These are phyloP conservation scores for Hypoxylon rickii DNA, from an alignment of 495 filamentous ascomycete species.

Conservation along the genomic window DNA sequence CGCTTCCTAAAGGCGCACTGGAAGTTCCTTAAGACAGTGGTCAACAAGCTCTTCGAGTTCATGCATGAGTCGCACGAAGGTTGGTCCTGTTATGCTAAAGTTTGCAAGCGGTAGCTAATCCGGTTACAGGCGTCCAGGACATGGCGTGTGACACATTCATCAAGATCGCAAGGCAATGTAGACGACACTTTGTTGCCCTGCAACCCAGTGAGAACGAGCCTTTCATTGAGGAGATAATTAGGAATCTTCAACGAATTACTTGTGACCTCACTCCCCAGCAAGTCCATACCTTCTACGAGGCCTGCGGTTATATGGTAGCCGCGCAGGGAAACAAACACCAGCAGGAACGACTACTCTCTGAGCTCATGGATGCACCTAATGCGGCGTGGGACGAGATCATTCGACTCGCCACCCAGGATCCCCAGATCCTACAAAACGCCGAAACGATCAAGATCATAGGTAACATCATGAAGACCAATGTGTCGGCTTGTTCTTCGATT, in stretches of 20 bases:
- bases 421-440: conserved; percentile 79
- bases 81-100: conserved; percentile 40
- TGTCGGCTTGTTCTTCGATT: conserved; percentile 93
- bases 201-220: conserved; percentile 94
- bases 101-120: conserved; percentile 13
- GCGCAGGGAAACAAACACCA: conserved; percentile 91
- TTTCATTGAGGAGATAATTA: conserved; percentile 98
- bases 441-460: conserved; percentile 98
- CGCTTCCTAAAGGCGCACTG: conserved; percentile 98
- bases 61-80: conserved; percentile 99
- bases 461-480: conserved; percentile 99
- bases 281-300: conserved; percentile 98
- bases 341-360: conserved; percentile 87
- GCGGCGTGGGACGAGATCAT: conserved; percentile 96
- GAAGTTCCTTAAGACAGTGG: conserved; percentile 99
- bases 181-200: conserved; percentile 93
- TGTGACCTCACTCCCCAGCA: conserved; percentile 94
- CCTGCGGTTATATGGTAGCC: conserved; percentile 98
- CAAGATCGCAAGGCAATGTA: conserved; percentile 98
- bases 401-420: conserved; percentile 75
- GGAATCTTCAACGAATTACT: conserved; percentile 92
- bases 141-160: conserved; percentile 99
- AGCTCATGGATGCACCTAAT: conserved; percentile 93
- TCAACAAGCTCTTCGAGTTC: conserved; percentile 99
- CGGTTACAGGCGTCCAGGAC: conserved; percentile 81